Base-by-base conservation (phyloP, 306 rosid genomes). In the Cucumis melo region DNA sequence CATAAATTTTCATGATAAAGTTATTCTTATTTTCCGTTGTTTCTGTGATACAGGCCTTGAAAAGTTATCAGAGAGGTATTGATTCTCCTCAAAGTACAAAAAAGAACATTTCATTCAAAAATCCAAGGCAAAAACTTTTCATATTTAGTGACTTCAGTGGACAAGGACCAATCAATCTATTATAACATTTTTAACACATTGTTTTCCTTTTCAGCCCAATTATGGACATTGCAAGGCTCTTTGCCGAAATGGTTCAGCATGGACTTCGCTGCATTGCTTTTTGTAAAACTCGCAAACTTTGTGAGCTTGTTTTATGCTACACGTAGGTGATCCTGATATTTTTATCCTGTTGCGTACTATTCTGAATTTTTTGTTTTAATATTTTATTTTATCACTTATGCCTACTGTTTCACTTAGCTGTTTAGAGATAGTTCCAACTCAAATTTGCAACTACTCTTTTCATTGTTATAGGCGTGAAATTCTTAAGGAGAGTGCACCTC, bases 171-270 rank as follows among this genome's bases (percentile, higher is more conserved):
- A 73, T 29, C 32, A 9, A 8, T 46, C 32, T 50, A 15, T 79
- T 38, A 55, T 51, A 10, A 38, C 8, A 24, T 74, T 20, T 27
- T 20, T 27, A 54, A 79, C 20, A 67, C 75, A 55, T 78, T 46
- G 23, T 73, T 80, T 74, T 44, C 53, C 63, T 79, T 85, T 81
- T 87, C 97, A 91, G 96, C 87, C 83, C 96, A 42, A 86, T 89
- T 74, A 73, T 83, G 84, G 92, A 87, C 73, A 80, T 86, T 56
- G 87, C 98, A 1, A 80, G 85, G 76, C 96, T 91, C 63, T 88
- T 94, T 79, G 97, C 96, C 13, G 98, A 94, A 87, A 91, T 94
- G 98, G 91, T 94, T 80, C 96, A 87, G 89, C 98, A 94, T 82
- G 95, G 98, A 78, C 97, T 94, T 85, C 95, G 98, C 71, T 88